A percentile compares a stretch with the other conserved stretches of the same genome.
These are phyloP conservation scores for Clarireedia monteithiana DNA, from an alignment of 2,329 filamentous ascomycete genomes.

Conservation along the genomic window DNA sequence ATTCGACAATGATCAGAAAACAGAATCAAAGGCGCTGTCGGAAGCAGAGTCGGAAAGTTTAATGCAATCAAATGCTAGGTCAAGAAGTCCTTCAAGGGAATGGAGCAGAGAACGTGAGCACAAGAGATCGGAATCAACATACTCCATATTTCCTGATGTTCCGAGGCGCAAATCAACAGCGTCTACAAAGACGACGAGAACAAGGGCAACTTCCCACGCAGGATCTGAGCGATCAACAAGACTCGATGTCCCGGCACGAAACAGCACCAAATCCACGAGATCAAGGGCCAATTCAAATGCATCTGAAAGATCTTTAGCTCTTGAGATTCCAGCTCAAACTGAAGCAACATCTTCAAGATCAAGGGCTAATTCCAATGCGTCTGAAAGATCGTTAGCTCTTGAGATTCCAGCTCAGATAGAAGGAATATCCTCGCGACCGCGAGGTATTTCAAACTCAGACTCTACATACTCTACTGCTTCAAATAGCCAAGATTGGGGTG, in stretches of 20 bases:
- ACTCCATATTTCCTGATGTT: conserved; percentile 3
- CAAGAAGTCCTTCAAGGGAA: background rate
- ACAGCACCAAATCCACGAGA: background rate
- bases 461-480: background rate
- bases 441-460: background rate
- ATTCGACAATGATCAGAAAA: background rate
- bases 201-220: background rate
- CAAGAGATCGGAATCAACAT: background rate
- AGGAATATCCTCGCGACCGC: background rate
- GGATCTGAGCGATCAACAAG: conserved; percentile 1
- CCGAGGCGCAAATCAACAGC: background rate
- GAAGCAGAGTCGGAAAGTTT: background rate
- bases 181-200: background rate
- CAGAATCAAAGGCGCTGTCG: background rate
- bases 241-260: background rate
- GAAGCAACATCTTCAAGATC: background rate
- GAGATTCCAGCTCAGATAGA: background rate
- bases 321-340: background rate
- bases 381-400: background rate
- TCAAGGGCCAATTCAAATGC: background rate
- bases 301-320: background rate
- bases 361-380: background rate
- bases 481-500: background rate
- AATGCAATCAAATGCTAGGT: background rate
- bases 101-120: background rate